A percentile compares a stretch with the other conserved stretches of the same genome.
Conservation (phyloP, 306 rosid species). For the Gillenia trifoliata region DNA sequence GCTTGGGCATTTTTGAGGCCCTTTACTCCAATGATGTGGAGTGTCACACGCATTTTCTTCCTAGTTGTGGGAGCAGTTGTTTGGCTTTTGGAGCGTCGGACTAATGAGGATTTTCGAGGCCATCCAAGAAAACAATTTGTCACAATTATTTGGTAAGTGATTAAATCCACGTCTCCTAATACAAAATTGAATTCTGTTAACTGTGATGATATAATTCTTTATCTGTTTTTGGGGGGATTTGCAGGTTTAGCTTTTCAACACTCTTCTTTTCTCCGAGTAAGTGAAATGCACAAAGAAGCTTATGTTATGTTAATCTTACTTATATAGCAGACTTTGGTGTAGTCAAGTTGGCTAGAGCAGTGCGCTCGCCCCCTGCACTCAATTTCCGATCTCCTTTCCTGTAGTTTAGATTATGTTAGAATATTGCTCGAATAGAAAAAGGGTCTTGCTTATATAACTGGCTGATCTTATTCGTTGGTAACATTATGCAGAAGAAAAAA, state of each 20-base stretch:
- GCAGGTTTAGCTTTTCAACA: slow-evolving; percentile 90
- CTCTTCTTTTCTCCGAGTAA: slow-evolving; percentile 29
- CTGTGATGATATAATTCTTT: background rate
- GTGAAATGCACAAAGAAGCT: background rate
- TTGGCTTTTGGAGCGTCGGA: slow-evolving; percentile 77
- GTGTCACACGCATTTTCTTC: slow-evolving; percentile 54
- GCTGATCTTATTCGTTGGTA: background rate
- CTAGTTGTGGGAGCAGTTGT: slow-evolving; percentile 60
- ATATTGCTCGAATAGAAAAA: too few relatives aligned
- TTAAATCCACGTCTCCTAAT: background rate
- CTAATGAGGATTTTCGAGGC: slow-evolving; percentile 69
- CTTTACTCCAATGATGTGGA: slow-evolving; percentile 65
- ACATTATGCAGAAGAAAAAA: slow-evolving; percentile 21
- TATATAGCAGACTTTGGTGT: too few relatives aligned
- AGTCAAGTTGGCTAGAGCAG: too few relatives aligned
- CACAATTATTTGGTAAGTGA: slow-evolving; percentile 25
- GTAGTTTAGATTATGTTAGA: too few relatives aligned
- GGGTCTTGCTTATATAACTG: background rate
- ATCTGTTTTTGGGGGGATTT: slow-evolving; percentile 12
- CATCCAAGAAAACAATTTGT: slow-evolving; percentile 53
- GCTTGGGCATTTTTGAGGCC: slow-evolving; percentile 28
- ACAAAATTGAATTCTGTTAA: background rate
- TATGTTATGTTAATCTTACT: background rate
- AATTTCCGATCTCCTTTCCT: too few relatives aligned
- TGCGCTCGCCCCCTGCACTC: too few relatives aligned